Base-by-base conservation (phyloP, 2,329 filamentous ascomycete species). In the Macrophomina pseudophaseolina region DNA sequence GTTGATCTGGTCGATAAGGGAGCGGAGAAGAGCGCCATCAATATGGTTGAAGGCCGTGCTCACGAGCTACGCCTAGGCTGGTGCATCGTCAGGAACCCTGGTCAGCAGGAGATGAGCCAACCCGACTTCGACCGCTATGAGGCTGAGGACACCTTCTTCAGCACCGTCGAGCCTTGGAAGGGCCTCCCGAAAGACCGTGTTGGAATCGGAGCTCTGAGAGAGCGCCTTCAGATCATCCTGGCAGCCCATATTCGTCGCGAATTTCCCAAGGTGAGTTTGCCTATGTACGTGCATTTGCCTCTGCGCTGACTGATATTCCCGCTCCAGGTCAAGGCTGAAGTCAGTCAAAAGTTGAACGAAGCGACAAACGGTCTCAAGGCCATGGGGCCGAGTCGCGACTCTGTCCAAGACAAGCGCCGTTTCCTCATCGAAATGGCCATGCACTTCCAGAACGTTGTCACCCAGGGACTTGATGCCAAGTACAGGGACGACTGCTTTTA, bases 41-140 rank as follows among this genome's bases (percentile, higher is more conserved):
- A 78, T 4, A 69, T 82, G 1, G 78, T 77, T 0, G 72, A 74
- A 58, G 82, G 82, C 69, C 72, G 76, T 23, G 71, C 81, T 52
- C 74, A 81, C 54, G 70, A 72, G n/a, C 73, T 83, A 23, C 71
- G 78, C 33, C 78, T 83, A 0, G 85, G 85, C 0, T 87, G 84
- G 85, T 83, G 87, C 69, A 79, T 86, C 16, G 69, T 88, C 4
- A 83, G 80, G 28, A 88, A 88, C 67, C 74, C 80, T 7, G 54
- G 56, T 11, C 54, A 66, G 30, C 68, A 71, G 58, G 71, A 78
- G 32, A 53, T 73, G 2, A 16, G 64, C 6, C 71, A 72, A 46
- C 67, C 52, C 9, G 35, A 53, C 14, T 28, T 59, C 28, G 68
- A 79, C 23, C 73, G 79, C 5, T 67, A 77, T 46, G 51, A 65